These are phyloP conservation scores for Myxozyma melibiosi DNA, from an alignment of 805 yeast genomes.

Conservation along the genomic window DNA sequence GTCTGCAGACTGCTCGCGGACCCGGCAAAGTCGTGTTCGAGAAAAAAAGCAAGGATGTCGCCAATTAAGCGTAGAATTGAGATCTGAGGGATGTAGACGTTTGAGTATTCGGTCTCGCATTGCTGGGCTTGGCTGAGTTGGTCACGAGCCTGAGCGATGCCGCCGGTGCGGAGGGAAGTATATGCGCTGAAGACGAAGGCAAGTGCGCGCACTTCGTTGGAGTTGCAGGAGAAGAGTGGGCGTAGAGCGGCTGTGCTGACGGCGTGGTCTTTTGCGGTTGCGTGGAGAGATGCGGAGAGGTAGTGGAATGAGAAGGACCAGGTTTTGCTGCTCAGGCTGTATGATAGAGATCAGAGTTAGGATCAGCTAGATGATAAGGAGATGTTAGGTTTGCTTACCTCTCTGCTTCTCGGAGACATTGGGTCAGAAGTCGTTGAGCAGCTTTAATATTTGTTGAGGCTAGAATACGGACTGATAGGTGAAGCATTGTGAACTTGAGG, in stretches of 20 bases:
- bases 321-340: constrained; percentile 6
- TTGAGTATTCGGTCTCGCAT: constrained; percentile 28
- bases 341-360: not conserved
- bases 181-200: constrained; percentile 14
- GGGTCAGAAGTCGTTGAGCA: constrained; percentile 19
- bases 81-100: constrained; percentile 26
- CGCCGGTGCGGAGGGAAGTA: constrained; percentile 14
- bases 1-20: constrained; percentile 8
- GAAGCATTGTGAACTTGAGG: constrained; percentile 27
- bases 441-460: constrained; percentile 19
- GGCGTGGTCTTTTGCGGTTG: constrained; percentile 2
- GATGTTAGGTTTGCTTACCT: constrained; percentile 7
- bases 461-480: constrained; percentile 20
- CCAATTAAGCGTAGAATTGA: constrained; percentile 21
- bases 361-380: not conserved
- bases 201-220: constrained; percentile 25
- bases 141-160: constrained; percentile 9
- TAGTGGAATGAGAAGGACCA: constrained; percentile 26
- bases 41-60: constrained; percentile 1
- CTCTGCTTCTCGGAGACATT: constrained; percentile 22
- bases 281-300: constrained; percentile 9
- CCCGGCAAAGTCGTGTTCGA: not conserved
- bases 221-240: constrained; percentile 19
- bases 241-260: not conserved
- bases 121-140: constrained; percentile 15